phyloP scores from a whole-genome alignment of 2,329 filamentous ascomycete genomes.

The Truncatella angustata region DNA sequence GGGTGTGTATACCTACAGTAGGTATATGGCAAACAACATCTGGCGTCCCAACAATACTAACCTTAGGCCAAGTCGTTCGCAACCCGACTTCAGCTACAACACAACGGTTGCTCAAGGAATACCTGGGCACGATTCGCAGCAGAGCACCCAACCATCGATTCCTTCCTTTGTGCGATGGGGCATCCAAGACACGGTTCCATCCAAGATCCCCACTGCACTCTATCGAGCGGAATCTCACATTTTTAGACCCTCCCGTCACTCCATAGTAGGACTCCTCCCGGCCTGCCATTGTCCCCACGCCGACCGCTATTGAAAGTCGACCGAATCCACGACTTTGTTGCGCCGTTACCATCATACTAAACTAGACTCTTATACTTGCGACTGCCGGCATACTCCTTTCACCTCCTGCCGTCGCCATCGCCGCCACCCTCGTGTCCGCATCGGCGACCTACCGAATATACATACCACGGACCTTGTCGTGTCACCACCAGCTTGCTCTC shows the following conservation, averaged over 20 bases:
- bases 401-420: not conserved
- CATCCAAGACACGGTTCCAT: no score
- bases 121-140: no score
- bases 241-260: not conserved
- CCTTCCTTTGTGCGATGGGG: no score
- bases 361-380: not conserved
- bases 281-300: not conserved
- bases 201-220: not conserved
- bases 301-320: not conserved
- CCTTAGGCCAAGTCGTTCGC: no score
- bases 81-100: no score
- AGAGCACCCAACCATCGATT: no score
- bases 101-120: no score
- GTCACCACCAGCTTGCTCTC: not conserved
- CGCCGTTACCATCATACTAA: not conserved
- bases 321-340: not conserved
- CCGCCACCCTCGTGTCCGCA: not conserved
- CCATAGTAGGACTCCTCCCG: no score
- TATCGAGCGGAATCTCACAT: not conserved
- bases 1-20: no score
- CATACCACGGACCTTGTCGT: not conserved
- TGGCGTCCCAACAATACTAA: no score
- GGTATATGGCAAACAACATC: no score
- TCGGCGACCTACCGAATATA: no score
- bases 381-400: not conserved